These are phyloP conservation scores for Apiotrichum montevideense DNA, from an alignment of 1,284 basidiomycete species.

Conservation along the genomic window DNA sequence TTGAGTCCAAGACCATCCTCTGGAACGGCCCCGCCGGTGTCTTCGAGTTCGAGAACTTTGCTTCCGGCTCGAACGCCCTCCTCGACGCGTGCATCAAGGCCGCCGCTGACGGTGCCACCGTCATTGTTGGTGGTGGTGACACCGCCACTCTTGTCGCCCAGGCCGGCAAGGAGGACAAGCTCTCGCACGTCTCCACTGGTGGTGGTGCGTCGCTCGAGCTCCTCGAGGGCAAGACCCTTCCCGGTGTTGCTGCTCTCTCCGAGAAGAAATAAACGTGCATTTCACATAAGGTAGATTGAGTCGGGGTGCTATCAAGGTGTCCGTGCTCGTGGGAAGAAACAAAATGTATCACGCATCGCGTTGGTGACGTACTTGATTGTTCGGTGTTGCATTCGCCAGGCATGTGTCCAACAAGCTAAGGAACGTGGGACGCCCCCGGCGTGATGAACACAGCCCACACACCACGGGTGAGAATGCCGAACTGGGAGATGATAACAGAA, in stretches of 20 bases:
- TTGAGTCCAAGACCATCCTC: constrained; percentile 90
- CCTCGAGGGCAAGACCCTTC: constrained; percentile 89
- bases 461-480: too few relatives aligned
- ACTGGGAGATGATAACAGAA: too few relatives aligned
- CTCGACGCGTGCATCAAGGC: constrained; percentile 85
- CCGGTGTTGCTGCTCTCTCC: constrained; percentile 76
- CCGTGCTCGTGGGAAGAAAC: background rate
- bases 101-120: constrained; percentile 75
- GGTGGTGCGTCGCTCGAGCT: constrained; percentile 94
- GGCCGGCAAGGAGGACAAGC: constrained; percentile 72
- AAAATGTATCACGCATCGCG: background rate
- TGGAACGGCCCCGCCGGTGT: constrained; percentile 99
- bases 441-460: too few relatives aligned
- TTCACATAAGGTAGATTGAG: too few relatives aligned
- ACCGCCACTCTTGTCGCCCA: constrained; percentile 86
- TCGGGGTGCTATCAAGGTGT: background rate
- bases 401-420: too few relatives aligned
- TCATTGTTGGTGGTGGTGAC: constrained; percentile 92
- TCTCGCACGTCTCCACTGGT: constrained; percentile 95
- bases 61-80: constrained; percentile 74
- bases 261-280: constrained; percentile 50
- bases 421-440: too few relatives aligned
- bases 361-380: background rate
- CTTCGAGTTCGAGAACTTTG: constrained; percentile 92
- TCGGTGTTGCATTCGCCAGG: too few relatives aligned